Conservation (phyloP, 78 protist species). For the Reticulomyxa filosa region DNA sequence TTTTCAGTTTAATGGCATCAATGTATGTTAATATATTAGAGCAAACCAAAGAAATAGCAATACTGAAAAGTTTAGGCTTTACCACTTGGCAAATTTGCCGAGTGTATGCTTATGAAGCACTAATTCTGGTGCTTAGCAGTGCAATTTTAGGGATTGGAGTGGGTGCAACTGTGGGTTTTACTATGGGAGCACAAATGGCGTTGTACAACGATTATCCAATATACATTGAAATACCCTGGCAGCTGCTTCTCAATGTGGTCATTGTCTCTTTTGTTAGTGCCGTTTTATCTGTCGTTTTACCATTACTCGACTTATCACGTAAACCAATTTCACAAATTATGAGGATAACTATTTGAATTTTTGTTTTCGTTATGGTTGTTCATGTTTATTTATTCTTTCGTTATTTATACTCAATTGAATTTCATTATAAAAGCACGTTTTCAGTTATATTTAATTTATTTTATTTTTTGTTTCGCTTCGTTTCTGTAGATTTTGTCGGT, state of each 20-base stretch:
- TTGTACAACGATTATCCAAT: not conserved
- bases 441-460: no score
- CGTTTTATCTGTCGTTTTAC: not conserved
- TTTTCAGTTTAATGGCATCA: not conserved
- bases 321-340: no score
- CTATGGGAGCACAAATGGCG: not conserved
- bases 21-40: not conserved
- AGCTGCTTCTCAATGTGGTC: not conserved
- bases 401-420: no score
- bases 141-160: not conserved
- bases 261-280: not conserved
- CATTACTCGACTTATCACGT: no score
- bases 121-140: not conserved
- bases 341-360: no score
- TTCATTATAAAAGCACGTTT: no score
- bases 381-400: no score
- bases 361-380: no score
- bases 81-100: not conserved
- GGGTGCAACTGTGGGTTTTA: not conserved
- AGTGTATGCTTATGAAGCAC: not conserved
- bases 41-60: not conserved
- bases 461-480: no score
- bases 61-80: not conserved
- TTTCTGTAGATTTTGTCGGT: no score
- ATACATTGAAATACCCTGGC: not conserved